Base-by-base conservation (phyloP, 2,329 filamentous ascomycete genomes). In the Monosporascus sp. region DNA sequence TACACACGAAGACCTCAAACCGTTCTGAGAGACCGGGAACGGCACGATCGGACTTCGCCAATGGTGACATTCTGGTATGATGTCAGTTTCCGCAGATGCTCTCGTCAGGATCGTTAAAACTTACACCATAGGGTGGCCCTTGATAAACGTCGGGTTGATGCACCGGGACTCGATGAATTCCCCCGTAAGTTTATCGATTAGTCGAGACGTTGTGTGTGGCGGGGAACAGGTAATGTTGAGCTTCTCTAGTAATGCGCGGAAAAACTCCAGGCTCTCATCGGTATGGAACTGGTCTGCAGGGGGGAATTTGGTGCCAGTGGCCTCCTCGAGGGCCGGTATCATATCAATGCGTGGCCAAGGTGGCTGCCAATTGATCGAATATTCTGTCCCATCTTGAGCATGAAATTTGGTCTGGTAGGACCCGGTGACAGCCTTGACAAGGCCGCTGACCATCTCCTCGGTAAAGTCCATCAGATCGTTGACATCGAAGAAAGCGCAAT, bases 1-100 rank as follows among this genome's bases (percentile, higher is more conserved):
- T 95, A 79, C 88, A 91, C 46, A 97, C 94, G 63, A 99, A 99
- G 11, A 90, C 92, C 75, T 99, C 94, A 72, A 97, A 97, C 52
- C 94, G 89, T 78, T 99, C 94, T 71, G 91, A 97, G 37, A 99
- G 82, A 65, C 93, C 94, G 51, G 87, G 81, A 58, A 84, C 83
- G 47, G 79, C 75, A 60, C 94, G 89, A 74, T 97, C 90, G 72
- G 92, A 92, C 81, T 99, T 99, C 78, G 94, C 94, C 18, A 99
- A 80, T 8, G 94, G 94, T 17, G 89, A 94, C 93, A 97, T 95
- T 14, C 38, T 38, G 15, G 17, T 40, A 49, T 55, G 35, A 55
- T 59, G 44, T 46, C 26, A 46, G 8, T 81, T 91, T 87, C 68
- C 88, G 81, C 7, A 82, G 80, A 70, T 89, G 87, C 46, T 85